These are phyloP conservation scores for Stagonosporopsis rhizophila DNA, from an alignment of 2,329 filamentous ascomycete species.

Conservation along the genomic window DNA sequence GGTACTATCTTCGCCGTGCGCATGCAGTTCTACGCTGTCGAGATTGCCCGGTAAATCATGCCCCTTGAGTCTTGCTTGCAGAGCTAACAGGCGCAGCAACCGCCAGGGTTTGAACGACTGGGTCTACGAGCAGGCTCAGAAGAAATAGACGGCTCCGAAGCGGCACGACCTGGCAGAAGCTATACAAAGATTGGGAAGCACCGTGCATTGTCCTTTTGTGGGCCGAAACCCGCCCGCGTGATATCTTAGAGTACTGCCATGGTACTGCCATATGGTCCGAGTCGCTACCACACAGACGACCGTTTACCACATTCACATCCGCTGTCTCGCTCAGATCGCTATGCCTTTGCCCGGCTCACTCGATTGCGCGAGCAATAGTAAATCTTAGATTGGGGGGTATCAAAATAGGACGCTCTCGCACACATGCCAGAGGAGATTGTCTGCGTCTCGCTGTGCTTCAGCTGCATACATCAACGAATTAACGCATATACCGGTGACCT, in stretches of 20 bases:
- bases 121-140: slow-evolving; percentile 80
- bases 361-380: background rate
- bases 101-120: slow-evolving; percentile 91
- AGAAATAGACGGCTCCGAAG: slow-evolving; percentile 25
- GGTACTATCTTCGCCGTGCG: slow-evolving; percentile 88
- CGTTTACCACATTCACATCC: background rate
- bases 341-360: slow-evolving; percentile 8
- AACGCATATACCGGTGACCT: background rate
- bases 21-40: slow-evolving; percentile 85
- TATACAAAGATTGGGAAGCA: slow-evolving; percentile 1
- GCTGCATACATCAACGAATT: slow-evolving; percentile 6
- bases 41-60: slow-evolving; percentile 68
- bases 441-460: background rate
- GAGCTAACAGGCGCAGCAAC: slow-evolving; percentile 64
- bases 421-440: background rate
- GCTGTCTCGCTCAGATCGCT: background rate
- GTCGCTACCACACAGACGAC: slow-evolving; percentile 2
- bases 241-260: background rate
- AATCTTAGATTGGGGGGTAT: background rate
- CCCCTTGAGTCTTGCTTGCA: background rate
- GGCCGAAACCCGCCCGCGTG: slow-evolving; percentile 9
- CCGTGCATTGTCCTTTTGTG: slow-evolving; percentile 12
- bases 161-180: background rate
- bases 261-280: slow-evolving; percentile 4
- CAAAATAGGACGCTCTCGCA: background rate